phyloP scores from a whole-genome alignment of 805 yeast genomes.

The Ogataea philodendri region DNA sequence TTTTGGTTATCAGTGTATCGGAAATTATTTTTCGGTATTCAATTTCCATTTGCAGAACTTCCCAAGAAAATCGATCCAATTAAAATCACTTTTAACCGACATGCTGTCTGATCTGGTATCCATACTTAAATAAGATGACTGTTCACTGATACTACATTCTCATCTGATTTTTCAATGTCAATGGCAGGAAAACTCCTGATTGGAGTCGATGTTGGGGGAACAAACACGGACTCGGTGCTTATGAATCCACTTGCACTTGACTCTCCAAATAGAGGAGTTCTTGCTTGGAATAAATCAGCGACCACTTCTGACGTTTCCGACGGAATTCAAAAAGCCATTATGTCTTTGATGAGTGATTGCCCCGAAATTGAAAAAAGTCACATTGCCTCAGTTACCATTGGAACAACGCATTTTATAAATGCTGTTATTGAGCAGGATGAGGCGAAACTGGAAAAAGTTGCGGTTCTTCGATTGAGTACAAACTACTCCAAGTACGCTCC shows the following conservation, averaged over 20 bases:
- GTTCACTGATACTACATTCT: no score
- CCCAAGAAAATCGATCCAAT: no score
- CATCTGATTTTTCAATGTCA: no score
- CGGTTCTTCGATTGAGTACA: constrained; percentile 4
- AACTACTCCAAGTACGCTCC: constrained; percentile 6
- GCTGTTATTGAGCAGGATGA: constrained; percentile 10
- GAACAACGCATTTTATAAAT: constrained; percentile 12
- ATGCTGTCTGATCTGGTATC: no score
- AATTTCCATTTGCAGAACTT: no score
- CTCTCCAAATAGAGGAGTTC: constrained; percentile 32
- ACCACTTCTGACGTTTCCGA: constrained; percentile 45
- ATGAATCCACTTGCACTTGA: constrained; percentile 35
- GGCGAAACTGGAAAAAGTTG: constrained; percentile 6
- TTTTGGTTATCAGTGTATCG: no score
- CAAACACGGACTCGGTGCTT: constrained; percentile 48
- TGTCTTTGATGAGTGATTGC: constrained; percentile 29
- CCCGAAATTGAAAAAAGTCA: constrained; percentile 12
- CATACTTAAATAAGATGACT: no score
- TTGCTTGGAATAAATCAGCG: constrained; percentile 44
- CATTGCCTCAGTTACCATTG: constrained; percentile 8
- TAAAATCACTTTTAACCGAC: no score
- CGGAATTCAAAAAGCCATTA: constrained; percentile 41
- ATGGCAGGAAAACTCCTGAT: constrained; percentile 24
- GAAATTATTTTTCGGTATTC: no score
- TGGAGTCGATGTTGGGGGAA: constrained; percentile 53